Conservation (phyloP, 495 filamentous ascomycete genomes). For the Annulohypoxylon stygium region DNA sequence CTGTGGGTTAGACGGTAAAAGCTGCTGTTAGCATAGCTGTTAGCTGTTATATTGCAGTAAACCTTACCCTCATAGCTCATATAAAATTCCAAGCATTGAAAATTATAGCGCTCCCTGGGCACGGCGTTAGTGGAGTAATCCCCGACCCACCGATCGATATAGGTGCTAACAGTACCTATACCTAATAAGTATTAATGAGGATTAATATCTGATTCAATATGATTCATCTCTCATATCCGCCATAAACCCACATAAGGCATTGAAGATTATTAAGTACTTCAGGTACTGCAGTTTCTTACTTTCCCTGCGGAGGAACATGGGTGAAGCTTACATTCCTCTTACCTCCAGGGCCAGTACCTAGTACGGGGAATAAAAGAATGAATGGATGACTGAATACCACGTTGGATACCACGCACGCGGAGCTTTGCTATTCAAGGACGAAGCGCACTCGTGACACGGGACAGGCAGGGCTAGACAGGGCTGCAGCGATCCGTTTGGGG, state of each 20-base stretch:
- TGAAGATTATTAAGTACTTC: background rate
- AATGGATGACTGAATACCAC: slow-evolving; percentile 12
- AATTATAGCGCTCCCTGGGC: slow-evolving; percentile 2
- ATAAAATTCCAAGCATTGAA: slow-evolving; percentile 1
- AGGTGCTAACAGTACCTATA: background rate
- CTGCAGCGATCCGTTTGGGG: slow-evolving; percentile 37
- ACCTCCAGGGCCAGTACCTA: no score
- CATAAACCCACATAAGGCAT: background rate
- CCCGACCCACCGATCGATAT: slow-evolving; percentile 19
- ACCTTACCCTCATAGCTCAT: background rate
- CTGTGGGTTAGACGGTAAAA: slow-evolving; percentile 14
- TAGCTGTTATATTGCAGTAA: slow-evolving; percentile 11
- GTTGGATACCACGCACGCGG: slow-evolving; percentile 23
- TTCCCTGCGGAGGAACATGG: slow-evolving; percentile 23
- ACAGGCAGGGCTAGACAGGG: slow-evolving; percentile 41
- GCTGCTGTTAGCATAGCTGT: background rate
- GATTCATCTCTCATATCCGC: slow-evolving; percentile 2
- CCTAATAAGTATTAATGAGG: no score
- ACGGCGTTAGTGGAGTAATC: slow-evolving; percentile 26
- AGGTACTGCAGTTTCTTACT: background rate
- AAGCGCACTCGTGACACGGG: slow-evolving; percentile 26
- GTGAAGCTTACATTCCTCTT: background rate
- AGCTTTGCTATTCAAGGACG: slow-evolving; percentile 23
- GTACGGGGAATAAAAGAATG: background rate
- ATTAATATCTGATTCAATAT: background rate